A percentile compares a stretch with the other conserved stretches of the same genome.
Evolutionary conservation across 169 alveolate species (phyloP).

Genomic region (Plasmodium sp.): DNA sequence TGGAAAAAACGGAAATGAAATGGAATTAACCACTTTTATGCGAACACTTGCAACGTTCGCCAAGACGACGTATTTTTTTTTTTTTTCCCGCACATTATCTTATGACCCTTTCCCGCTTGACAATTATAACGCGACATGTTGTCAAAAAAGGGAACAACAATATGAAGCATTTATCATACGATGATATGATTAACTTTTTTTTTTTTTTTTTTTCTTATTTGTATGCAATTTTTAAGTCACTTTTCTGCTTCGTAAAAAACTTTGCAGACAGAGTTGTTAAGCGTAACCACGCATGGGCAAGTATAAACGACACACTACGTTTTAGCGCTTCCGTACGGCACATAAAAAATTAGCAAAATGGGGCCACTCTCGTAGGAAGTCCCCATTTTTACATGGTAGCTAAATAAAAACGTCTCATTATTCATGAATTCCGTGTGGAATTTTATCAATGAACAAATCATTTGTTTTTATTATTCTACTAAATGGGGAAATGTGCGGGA

Average conservation of each 20-base stretch:
- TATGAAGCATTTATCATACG: neutral
- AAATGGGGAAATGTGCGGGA: neutral
- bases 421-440: conserved; percentile 45
- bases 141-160: neutral
- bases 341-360: conserved; percentile 13
- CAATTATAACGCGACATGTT: neutral
- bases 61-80: neutral
- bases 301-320: neutral
- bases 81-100: neutral
- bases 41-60: neutral
- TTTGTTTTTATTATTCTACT: conserved; percentile 69
- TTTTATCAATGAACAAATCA: conserved; percentile 69
- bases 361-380: neutral
- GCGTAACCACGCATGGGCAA: neutral
- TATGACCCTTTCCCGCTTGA: neutral
- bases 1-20: neutral
- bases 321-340: neutral
- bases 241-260: neutral
- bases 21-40: neutral
- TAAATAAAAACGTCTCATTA: conserved; percentile 71
- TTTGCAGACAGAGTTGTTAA: neutral
- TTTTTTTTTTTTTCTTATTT: neutral
- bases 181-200: neutral
- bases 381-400: conserved; percentile 28
- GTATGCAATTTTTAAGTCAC: neutral